phyloP scores from a whole-genome alignment of 139 green algal species.

The Deuterostichococcus epilithicus region DNA sequence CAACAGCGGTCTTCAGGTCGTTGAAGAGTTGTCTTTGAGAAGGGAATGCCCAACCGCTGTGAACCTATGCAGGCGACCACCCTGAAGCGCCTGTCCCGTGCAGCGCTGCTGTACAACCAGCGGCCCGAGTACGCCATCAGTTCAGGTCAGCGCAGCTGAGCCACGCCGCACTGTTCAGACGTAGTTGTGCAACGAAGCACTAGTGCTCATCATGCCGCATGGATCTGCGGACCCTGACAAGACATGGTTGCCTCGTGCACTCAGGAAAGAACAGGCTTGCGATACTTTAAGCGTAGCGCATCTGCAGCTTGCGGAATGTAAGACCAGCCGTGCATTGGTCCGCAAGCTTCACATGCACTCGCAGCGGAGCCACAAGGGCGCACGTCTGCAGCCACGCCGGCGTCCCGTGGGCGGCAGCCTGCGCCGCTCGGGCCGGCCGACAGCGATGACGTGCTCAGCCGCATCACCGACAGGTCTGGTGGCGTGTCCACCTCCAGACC shows the following conservation, averaged over 20 bases:
- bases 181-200: not conserved
- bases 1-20: no score
- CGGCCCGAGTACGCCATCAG: slow-evolving; percentile 10
- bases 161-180: slow-evolving; percentile 1
- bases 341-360: no score
- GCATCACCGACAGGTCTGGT: slow-evolving; percentile 1
- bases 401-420: no score
- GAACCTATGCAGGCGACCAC: slow-evolving; percentile 22
- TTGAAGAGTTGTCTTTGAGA: no score
- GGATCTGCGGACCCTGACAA: not conserved
- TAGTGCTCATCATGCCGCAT: slow-evolving; percentile 8
- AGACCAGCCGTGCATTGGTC: no score
- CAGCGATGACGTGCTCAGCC: not conserved
- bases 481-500: slow-evolving; percentile 3
- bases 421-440: not conserved
- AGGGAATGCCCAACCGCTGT: no score
- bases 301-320: no score
- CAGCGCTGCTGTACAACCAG: not conserved
- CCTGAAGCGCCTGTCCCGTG: slow-evolving; percentile 23
- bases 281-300: no score
- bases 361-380: no score
- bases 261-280: no score
- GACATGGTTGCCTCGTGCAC: no score
- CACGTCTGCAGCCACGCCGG: no score
- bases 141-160: slow-evolving; percentile 2